phyloP scores from a whole-genome alignment of 139 green algal species.

The Raphidocelis subcapitata region DNA sequence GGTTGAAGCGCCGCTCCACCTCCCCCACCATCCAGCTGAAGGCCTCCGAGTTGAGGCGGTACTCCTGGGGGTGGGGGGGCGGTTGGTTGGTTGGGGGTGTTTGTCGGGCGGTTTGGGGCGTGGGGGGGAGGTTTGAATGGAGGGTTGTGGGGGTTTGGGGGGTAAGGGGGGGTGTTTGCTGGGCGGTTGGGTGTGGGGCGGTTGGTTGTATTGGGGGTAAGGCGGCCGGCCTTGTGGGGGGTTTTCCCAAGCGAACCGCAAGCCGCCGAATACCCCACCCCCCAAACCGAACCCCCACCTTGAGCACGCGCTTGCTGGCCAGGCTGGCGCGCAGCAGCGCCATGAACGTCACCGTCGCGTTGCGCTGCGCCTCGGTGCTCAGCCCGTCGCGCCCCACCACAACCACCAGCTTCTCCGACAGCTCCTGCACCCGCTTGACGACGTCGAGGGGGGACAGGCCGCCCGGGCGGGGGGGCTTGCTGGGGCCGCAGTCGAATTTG shows the following conservation, averaged over 20 bases:
- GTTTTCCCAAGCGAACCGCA: too few species aligned
- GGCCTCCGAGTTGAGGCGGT: constrained; percentile 74
- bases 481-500: constrained; percentile 63
- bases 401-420: constrained; percentile 74
- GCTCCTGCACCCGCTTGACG: constrained; percentile 58
- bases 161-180: too few species aligned
- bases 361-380: constrained; percentile 89
- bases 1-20: constrained; percentile 77
- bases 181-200: too few species aligned
- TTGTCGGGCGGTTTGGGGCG: too few species aligned
- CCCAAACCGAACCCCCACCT: too few species aligned
- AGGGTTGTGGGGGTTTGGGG: too few species aligned
- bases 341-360: constrained; percentile 94
- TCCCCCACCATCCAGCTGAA: constrained; percentile 95
- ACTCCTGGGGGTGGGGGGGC: constrained; percentile 70
- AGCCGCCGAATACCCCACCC: too few species aligned
- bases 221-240: too few species aligned
- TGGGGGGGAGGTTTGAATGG: too few species aligned
- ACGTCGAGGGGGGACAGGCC: constrained; percentile 69
- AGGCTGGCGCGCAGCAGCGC: constrained; percentile 83
- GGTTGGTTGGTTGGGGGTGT: too few species aligned
- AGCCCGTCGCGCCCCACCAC: constrained; percentile 84
- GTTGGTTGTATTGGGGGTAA: too few species aligned
- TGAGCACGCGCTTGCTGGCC: constrained; percentile 88
- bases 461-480: constrained; percentile 28